These are phyloP conservation scores for Iodosphaeria phyllophila DNA, from an alignment of 2,329 filamentous ascomycete genomes.

Conservation along the genomic window DNA sequence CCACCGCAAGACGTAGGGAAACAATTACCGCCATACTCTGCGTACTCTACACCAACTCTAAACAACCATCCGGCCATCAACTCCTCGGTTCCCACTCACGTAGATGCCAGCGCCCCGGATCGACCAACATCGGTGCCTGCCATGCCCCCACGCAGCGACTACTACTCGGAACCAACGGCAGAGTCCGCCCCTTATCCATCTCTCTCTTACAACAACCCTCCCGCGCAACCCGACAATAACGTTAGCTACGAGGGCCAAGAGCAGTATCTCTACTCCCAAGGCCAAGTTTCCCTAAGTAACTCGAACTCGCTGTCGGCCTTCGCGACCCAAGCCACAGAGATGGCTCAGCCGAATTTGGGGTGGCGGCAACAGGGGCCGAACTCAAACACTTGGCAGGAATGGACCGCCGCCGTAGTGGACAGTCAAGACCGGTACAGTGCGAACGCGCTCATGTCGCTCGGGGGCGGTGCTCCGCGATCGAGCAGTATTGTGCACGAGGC, in stretches of 20 bases:
- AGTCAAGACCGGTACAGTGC: conserved; percentile 30
- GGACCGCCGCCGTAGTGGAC: conserved; percentile 31
- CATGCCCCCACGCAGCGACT: conserved; percentile 10
- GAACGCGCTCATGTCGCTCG: conserved; percentile 25
- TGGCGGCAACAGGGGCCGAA: conserved; percentile 14
- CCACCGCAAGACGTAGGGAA: conserved; percentile 13
- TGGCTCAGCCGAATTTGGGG: conserved; percentile 11
- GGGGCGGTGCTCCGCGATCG: conserved; percentile 11
- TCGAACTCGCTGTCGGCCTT: conserved; percentile 12
- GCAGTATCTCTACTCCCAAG: conserved; percentile 12
- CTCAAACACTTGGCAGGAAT: conserved; percentile 33
- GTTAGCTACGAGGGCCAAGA: conserved; percentile 10
- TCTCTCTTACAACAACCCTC: conserved; percentile 9
- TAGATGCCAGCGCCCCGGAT: conserved; percentile 7
- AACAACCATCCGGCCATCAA: conserved; percentile 7
- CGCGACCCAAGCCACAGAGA: conserved; percentile 11
- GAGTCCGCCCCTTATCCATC: conserved; percentile 10
- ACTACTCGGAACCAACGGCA: conserved; percentile 9
- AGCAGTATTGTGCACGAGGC: conserved; percentile 5
- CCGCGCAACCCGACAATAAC: conserved; percentile 7
- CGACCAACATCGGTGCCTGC: too few species aligned
- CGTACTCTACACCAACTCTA: conserved; percentile 10
- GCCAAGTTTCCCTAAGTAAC: conserved; percentile 6
- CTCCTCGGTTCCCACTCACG: conserved; percentile 7
- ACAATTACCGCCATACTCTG: too few species aligned